Evolutionary conservation across 352 stramenopile species (phyloP).

Genomic region (Peronosclerospora sorghi): DNA sequence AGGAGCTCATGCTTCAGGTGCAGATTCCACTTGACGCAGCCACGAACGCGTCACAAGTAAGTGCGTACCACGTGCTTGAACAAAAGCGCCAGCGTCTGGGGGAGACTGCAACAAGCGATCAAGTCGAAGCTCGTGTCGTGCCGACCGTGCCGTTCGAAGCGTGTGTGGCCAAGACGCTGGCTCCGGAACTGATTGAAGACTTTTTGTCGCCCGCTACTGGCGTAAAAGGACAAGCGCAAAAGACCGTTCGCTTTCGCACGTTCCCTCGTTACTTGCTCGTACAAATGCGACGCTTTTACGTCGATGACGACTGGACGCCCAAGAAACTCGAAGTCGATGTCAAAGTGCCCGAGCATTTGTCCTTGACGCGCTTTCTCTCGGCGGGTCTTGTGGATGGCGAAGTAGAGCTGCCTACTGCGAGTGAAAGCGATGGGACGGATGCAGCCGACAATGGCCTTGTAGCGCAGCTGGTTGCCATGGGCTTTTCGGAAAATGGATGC

Average conservation of each 20-base stretch:
- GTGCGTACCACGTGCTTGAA: slow-evolving; percentile 76
- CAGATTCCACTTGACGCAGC: slow-evolving; percentile 83
- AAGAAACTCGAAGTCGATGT: slow-evolving; percentile 97
- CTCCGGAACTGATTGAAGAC: slow-evolving; percentile 87
- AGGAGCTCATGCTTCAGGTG: slow-evolving; percentile 75
- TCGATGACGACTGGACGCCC: slow-evolving; percentile 92
- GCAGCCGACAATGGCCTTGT: slow-evolving; percentile 87
- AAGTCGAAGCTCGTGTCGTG: slow-evolving; percentile 52
- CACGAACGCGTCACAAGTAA: slow-evolving; percentile 77
- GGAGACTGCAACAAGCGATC: slow-evolving; percentile 30
- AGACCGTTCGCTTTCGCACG: slow-evolving; percentile 83
- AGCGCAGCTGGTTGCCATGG: slow-evolving; percentile 94
- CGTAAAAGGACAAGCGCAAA: slow-evolving; percentile 68
- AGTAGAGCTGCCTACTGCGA: slow-evolving; percentile 47
- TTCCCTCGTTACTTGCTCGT: slow-evolving; percentile 96
- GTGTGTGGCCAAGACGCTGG: slow-evolving; percentile 89
- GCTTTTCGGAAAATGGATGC: slow-evolving; percentile 96
- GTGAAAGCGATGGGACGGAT: slow-evolving; percentile 16
- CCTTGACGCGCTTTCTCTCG: slow-evolving; percentile 69
- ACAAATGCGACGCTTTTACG: slow-evolving; percentile 94
- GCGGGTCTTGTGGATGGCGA: slow-evolving; percentile 79
- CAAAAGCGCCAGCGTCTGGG: slow-evolving; percentile 83
- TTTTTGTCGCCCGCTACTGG: slow-evolving; percentile 69
- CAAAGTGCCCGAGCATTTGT: slow-evolving; percentile 90
- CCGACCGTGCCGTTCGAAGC: slow-evolving; percentile 90